A percentile compares a stretch with the other conserved stretches of the same genome.
These are phyloP conservation scores for Asparagopsis taxiformis DNA, from an alignment of 31 red algal genomes.

Conservation along the genomic window DNA sequence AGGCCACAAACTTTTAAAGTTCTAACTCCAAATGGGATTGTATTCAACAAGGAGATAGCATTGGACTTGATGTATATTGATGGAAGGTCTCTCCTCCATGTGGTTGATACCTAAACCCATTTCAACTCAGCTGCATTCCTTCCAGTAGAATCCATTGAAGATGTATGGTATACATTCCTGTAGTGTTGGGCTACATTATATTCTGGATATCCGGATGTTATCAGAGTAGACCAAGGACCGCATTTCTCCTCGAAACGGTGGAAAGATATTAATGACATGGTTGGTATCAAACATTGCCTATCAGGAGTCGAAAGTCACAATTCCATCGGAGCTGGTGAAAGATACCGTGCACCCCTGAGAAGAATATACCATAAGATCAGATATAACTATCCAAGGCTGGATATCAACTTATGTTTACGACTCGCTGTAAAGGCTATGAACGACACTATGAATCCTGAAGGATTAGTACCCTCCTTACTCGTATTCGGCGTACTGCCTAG, in stretches of 20 bases:
- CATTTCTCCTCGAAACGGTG: neutral
- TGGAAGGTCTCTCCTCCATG: neutral
- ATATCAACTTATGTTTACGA: neutral
- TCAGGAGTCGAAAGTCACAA: constrained; percentile 19
- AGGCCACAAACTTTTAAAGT: constrained; percentile 11
- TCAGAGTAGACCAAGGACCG: constrained; percentile 1
- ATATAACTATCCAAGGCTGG: neutral
- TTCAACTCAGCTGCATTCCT: constrained; percentile 17
- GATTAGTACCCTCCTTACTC: constrained; percentile 6
- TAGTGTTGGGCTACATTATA: constrained; percentile 16
- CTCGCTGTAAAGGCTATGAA: constrained; percentile 31
- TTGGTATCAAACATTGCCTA: neutral
- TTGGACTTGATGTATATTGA: constrained; percentile 16
- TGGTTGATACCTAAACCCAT: constrained; percentile 18
- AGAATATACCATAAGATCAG: constrained; percentile 7
- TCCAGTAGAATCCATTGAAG: neutral
- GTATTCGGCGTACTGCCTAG: constrained; percentile 20
- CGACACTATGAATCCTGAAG: constrained; percentile 18
- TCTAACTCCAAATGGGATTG: neutral
- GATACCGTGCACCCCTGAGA: constrained; percentile 20
- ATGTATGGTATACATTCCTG: constrained; percentile 11
- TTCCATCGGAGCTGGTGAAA: neutral
- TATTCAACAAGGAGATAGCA: constrained; percentile 13
- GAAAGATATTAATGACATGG: neutral
- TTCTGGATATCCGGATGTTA: constrained; percentile 2